Percentiles rank a stretch among this genome's conserved stretches.
Conservation (phyloP, 2,329 filamentous ascomycete genomes). For the Westerdykella ornata region DNA sequence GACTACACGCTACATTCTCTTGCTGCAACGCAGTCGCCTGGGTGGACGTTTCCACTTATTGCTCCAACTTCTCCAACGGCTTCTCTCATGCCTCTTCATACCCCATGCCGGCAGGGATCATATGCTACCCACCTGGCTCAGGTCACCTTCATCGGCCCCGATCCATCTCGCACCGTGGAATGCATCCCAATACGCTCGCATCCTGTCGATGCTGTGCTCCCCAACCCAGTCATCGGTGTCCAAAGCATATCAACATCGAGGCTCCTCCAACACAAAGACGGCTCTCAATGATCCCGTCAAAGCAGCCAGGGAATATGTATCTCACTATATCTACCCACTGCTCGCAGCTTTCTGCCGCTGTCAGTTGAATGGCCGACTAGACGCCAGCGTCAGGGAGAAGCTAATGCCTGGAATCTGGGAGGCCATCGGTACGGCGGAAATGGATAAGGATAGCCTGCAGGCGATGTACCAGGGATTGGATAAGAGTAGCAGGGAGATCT, state of each 20-base stretch:
- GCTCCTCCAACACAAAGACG: conserved; percentile 13
- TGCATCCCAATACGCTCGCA: conserved; percentile 47
- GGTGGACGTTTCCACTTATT: conserved; percentile 56
- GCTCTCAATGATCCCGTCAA: conserved; percentile 54
- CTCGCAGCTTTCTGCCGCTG: conserved; percentile 52
- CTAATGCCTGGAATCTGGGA: conserved; percentile 53
- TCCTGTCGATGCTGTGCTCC: conserved; percentile 56
- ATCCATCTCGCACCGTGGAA: conserved; percentile 37
- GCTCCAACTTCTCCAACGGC: conserved; percentile 48
- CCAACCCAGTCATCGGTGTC: conserved; percentile 53
- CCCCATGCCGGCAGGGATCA: conserved; percentile 32
- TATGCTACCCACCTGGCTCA: conserved; percentile 31
- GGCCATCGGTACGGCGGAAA: conserved; percentile 24
- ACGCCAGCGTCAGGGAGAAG: conserved; percentile 47
- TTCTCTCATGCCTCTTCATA: conserved; percentile 52
- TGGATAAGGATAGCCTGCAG: conserved; percentile 27
- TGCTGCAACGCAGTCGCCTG: conserved; percentile 53
- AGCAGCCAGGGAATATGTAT: conserved; percentile 52
- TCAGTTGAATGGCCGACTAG: conserved; percentile 46
- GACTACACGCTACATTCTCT: conserved; percentile 47
- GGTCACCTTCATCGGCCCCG: conserved; percentile 6
- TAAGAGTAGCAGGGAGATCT: conserved; percentile 29
- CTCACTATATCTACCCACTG: conserved; percentile 52
- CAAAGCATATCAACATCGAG: conserved; percentile 32
- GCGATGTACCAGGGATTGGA: conserved; percentile 36